Evolutionary conservation across 1,284 basidiomycete genomes (phyloP).

Genomic region (Melampsora abietis-canadensis): DNA sequence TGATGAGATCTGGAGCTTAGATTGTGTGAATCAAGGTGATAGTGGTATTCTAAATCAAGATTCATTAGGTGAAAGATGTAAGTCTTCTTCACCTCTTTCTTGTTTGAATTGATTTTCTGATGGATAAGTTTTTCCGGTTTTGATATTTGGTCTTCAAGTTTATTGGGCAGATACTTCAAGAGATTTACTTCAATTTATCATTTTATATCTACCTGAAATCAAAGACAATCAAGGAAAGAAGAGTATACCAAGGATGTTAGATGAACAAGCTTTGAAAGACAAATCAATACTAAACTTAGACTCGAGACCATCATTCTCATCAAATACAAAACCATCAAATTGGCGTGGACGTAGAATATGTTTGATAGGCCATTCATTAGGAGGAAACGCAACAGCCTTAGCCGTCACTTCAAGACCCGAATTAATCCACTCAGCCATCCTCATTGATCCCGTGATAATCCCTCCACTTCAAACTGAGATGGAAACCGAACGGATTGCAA

Average conservation of each 20-base stretch:
- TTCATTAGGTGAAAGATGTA: conserved; percentile 56
- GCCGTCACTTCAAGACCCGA: conserved; percentile 64
- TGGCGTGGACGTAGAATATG: conserved; percentile 2
- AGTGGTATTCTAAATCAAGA: conserved; percentile 65
- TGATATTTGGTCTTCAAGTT: no score
- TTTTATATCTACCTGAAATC: conserved; percentile 61
- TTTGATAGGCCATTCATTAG: conserved; percentile 19
- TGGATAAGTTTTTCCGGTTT: no score
- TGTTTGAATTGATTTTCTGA: no score
- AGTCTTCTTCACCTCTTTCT: neutral
- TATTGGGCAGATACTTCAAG: conserved; percentile 69
- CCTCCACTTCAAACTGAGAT: conserved; percentile 51
- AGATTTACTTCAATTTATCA: conserved; percentile 69
- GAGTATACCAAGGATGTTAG: conserved; percentile 57
- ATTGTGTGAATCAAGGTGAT: conserved; percentile 73
- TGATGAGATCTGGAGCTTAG: conserved; percentile 75
- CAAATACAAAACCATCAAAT: conserved; percentile 49
- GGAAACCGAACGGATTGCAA: conserved; percentile 3
- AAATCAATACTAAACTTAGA: conserved; percentile 64
- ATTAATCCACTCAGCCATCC: conserved; percentile 68
- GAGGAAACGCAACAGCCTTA: conserved; percentile 53
- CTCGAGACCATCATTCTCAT: conserved; percentile 71
- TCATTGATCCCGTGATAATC: conserved; percentile 74
- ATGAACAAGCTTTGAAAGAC: conserved; percentile 49
- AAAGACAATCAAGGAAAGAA: conserved; percentile 44